Conservation (phyloP, 306 rosid genomes). For the Ormosia emarginata region DNA sequence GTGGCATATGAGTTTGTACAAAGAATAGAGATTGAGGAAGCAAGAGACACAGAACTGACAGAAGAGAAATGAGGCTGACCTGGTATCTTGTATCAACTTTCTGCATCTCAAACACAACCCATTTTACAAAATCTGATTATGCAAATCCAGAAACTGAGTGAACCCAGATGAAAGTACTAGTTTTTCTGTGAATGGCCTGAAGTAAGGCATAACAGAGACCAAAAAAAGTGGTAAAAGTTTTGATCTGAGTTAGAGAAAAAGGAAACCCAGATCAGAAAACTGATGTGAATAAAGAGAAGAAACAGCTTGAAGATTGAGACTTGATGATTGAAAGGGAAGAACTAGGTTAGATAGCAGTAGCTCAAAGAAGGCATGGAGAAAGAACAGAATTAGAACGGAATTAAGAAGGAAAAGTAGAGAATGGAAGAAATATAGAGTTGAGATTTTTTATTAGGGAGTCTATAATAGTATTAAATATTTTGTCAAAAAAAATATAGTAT, state of each 20-base stretch:
- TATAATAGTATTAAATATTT: too few relatives aligned
- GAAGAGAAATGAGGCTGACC: constrained; percentile 42
- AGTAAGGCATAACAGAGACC: constrained; percentile 25
- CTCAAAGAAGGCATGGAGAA: not conserved
- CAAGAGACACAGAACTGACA: not conserved
- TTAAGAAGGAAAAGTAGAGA: constrained; percentile 1
- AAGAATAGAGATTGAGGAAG: constrained; percentile 15
- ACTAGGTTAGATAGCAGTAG: constrained; percentile 38
- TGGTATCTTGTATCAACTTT: constrained; percentile 18
- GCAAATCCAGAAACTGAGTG: constrained; percentile 19
- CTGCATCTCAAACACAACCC: constrained; percentile 29
- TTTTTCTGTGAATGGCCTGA: constrained; percentile 15
- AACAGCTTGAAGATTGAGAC: constrained; percentile 29
- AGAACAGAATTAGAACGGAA: constrained; percentile 29
- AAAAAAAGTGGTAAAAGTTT: not conserved
- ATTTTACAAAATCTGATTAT: constrained; percentile 30
- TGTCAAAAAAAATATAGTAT: too few relatives aligned
- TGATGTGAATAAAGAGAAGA: constrained; percentile 16
- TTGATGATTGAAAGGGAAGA: constrained; percentile 27
- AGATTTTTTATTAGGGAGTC: not conserved
- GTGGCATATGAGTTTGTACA: not conserved
- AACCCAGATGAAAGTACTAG: constrained; percentile 27
- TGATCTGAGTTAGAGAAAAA: constrained; percentile 32
- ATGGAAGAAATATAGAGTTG: not conserved
- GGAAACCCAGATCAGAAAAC: constrained; percentile 44